phyloP scores from a whole-genome alignment of 768 basidiomycete species.

The Pleurotus cornucopiae region DNA sequence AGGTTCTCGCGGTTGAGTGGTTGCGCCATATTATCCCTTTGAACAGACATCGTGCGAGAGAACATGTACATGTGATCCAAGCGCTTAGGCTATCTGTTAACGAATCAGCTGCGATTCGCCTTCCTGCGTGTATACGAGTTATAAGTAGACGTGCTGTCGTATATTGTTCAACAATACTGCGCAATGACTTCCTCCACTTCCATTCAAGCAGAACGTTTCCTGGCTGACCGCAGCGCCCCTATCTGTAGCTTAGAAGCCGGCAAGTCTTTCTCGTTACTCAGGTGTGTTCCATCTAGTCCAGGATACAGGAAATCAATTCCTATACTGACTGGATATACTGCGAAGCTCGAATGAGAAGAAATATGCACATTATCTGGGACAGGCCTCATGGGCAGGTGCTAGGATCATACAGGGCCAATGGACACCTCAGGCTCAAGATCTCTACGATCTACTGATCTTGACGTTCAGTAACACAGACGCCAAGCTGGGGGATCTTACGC shows the following conservation, averaged over 20 bases:
- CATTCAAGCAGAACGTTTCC: conserved; percentile 53
- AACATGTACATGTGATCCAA: conserved; percentile 1
- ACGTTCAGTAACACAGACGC: conserved; percentile 57
- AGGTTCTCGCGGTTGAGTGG: no score
- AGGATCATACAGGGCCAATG: conserved; percentile 83
- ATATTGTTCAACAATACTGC: neutral
- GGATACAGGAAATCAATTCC: neutral
- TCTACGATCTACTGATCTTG: conserved; percentile 70
- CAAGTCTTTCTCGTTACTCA: conserved; percentile 66
- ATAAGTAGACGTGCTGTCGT: neutral
- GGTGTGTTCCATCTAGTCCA: conserved; percentile 28
- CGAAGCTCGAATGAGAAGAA: conserved; percentile 68
- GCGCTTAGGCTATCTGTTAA: neutral
- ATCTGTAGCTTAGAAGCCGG: conserved; percentile 68
- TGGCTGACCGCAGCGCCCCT: conserved; percentile 75
- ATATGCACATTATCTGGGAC: conserved; percentile 68
- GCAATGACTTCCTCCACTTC: conserved; percentile 19
- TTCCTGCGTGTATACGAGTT: neutral
- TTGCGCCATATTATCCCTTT: no score
- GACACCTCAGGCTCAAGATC: conserved; percentile 63
- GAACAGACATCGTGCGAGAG: neutral
- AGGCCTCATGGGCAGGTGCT: conserved; percentile 82
- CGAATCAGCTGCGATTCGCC: neutral
- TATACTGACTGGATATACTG: conserved; percentile 10
- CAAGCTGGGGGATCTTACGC: conserved; percentile 50